Percentiles rank a stretch among this genome's conserved stretches.
These are phyloP conservation scores for Aspergillus ellipticus DNA, from an alignment of 495 filamentous ascomycete genomes.

Conservation along the genomic window DNA sequence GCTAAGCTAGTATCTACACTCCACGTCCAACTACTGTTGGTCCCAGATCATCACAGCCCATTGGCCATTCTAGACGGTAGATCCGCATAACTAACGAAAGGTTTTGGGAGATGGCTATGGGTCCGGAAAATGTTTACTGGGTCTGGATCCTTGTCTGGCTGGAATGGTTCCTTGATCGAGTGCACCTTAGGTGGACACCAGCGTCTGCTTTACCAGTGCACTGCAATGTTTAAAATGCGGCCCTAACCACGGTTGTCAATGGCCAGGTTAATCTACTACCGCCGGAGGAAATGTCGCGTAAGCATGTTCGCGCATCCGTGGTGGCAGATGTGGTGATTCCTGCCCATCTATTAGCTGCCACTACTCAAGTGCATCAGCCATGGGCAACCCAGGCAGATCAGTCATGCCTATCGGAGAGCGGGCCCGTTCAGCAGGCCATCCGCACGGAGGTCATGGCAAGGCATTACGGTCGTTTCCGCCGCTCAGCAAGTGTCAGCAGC, in stretches of 20 bases:
- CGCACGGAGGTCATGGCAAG: background rate
- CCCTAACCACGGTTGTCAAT: background rate
- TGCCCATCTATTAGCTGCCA: background rate
- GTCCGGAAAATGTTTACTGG: background rate
- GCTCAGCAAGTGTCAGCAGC: background rate
- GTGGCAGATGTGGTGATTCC: conserved; percentile 2
- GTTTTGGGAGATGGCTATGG: background rate
- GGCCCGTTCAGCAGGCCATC: background rate
- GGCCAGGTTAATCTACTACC: background rate
- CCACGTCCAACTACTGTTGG: background rate
- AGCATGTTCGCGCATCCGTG: background rate
- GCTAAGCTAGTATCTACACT: background rate
- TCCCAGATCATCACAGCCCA: background rate
- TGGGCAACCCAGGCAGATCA: background rate
- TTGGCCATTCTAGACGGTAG: background rate
- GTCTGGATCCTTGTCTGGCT: background rate
- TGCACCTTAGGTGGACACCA: background rate
- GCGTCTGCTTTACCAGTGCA: background rate
- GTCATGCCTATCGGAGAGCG: background rate
- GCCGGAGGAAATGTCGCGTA: background rate
- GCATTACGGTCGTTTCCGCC: background rate
- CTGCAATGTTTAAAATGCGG: background rate
- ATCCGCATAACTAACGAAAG: background rate
- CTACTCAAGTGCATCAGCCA: background rate
- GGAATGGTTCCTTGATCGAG: background rate